Evolutionary conservation across 257 asterid genomes (phyloP).

Genomic region (Rubia yunnanensis): DNA sequence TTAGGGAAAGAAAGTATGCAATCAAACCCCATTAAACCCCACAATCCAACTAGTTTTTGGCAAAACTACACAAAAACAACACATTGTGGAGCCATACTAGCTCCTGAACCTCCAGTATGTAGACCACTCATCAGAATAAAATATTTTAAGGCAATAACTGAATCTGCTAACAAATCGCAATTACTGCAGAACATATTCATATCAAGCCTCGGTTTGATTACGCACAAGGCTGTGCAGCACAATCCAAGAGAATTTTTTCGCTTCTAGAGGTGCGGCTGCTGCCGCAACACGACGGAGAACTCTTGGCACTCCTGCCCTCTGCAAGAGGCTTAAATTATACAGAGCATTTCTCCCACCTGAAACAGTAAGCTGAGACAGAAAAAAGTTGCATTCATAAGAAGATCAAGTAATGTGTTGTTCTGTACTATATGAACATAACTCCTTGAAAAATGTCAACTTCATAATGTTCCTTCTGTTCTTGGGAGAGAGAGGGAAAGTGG

Average conservation of each 20-base stretch:
- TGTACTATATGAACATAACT: not conserved
- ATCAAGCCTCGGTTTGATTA: constrained; percentile 29
- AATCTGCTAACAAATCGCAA: not conserved
- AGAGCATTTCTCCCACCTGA: constrained; percentile 65
- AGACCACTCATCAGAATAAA: not conserved
- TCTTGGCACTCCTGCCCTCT: constrained; percentile 56
- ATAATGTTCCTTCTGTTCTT: not conserved
- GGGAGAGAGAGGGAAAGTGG: not conserved
- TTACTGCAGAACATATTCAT: constrained; percentile 4
- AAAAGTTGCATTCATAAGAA: not conserved
- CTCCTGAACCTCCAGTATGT: not conserved
- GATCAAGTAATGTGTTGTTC: constrained; percentile 2
- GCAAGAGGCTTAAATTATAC: constrained; percentile 60
- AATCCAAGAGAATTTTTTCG: constrained; percentile 63
- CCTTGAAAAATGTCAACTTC: not conserved
- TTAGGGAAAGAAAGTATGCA: not conserved
- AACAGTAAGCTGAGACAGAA: constrained; percentile 43
- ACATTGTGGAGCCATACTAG: not conserved
- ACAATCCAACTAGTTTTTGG: not conserved
- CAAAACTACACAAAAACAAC: not conserved
- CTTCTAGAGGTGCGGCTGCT: constrained; percentile 52
- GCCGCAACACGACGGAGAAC: constrained; percentile 71
- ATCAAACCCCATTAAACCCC: not conserved
- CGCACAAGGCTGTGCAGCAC: constrained; percentile 70
- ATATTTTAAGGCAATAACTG: not conserved